Conservation (phyloP, 176 grass and related monocot genomes). For the Cocos nucifera region DNA sequence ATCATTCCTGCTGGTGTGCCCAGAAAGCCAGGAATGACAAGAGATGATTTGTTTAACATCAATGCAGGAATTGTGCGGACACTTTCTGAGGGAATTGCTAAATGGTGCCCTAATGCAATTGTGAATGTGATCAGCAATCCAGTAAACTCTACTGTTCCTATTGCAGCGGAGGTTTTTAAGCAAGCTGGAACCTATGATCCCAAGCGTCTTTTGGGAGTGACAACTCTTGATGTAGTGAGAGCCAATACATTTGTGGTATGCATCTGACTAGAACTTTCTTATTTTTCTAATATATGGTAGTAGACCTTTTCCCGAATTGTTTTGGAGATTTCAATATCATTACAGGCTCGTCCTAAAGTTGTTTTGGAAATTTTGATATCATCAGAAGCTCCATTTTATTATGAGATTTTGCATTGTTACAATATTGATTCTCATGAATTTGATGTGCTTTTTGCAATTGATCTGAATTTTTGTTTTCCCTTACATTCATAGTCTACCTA, state of each 20-base stretch:
- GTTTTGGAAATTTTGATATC: background rate
- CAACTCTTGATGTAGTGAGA: conserved; percentile 92
- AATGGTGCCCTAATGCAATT: conserved; percentile 65
- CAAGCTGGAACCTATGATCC: conserved; percentile 80
- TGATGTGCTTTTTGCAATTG: too few relatives aligned
- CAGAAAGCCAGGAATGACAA: conserved; percentile 97
- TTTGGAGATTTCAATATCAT: background rate
- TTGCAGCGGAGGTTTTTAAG: conserved; percentile 99
- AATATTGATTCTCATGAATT: too few relatives aligned
- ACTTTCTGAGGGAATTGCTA: conserved; percentile 68
- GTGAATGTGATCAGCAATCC: conserved; percentile 97
- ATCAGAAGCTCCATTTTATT: too few relatives aligned
- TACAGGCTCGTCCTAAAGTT: background rate
- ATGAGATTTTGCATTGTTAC: too few relatives aligned
- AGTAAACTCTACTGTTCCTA: conserved; percentile 88
- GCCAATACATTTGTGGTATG: conserved; percentile 99
- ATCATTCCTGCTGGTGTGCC: conserved; percentile 92
- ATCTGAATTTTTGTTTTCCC: too few relatives aligned
- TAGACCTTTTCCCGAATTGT: background rate
- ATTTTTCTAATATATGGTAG: background rate
- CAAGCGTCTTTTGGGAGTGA: conserved; percentile 88
- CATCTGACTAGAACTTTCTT: background rate
- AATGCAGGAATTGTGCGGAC: conserved; percentile 87
- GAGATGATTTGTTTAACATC: conserved; percentile 97
- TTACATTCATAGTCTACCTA: background rate